Evolutionary conservation across 2,329 filamentous ascomycete species (phyloP).

Genomic region (Paracorniculantispora psalliotae): DNA sequence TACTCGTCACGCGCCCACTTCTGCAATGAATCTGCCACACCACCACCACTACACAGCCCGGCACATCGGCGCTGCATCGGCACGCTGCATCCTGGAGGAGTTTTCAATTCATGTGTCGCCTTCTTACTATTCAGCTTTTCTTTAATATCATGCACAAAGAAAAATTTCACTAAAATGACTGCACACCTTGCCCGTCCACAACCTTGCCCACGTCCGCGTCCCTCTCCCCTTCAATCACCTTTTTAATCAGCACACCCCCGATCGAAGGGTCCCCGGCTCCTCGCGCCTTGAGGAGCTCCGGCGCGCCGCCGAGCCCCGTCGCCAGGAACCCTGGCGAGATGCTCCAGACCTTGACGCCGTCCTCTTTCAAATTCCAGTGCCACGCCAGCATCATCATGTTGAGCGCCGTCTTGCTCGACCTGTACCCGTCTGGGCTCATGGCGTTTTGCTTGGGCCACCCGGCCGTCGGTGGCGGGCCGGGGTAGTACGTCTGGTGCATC

Average conservation of each 20-base stretch:
- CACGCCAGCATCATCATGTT: constrained; percentile 47
- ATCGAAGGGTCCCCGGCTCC: constrained; percentile 29
- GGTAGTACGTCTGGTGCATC: constrained; percentile 15
- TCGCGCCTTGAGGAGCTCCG: constrained; percentile 18
- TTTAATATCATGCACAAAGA: no score
- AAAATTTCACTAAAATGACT: background rate
- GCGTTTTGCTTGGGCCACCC: constrained; percentile 36
- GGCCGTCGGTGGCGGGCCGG: constrained; percentile 14
- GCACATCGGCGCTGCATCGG: background rate
- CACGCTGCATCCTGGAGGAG: background rate
- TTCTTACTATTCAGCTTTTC: no score
- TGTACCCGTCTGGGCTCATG: constrained; percentile 26
- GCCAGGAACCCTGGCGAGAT: constrained; percentile 37
- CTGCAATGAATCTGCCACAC: background rate
- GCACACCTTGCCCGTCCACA: constrained; percentile 18
- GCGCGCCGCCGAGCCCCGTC: constrained; percentile 31
- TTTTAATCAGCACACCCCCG: constrained; percentile 32
- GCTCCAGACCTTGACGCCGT: constrained; percentile 37
- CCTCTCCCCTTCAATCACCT: constrained; percentile 35
- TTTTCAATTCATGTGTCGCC: no score
- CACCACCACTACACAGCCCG: background rate
- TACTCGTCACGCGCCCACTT: background rate
- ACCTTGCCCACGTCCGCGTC: constrained; percentile 37
- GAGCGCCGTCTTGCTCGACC: constrained; percentile 38
- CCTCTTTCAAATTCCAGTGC: constrained; percentile 31